Conservation (phyloP, 805 yeast genomes). For the Suhomyces prunicola region DNA sequence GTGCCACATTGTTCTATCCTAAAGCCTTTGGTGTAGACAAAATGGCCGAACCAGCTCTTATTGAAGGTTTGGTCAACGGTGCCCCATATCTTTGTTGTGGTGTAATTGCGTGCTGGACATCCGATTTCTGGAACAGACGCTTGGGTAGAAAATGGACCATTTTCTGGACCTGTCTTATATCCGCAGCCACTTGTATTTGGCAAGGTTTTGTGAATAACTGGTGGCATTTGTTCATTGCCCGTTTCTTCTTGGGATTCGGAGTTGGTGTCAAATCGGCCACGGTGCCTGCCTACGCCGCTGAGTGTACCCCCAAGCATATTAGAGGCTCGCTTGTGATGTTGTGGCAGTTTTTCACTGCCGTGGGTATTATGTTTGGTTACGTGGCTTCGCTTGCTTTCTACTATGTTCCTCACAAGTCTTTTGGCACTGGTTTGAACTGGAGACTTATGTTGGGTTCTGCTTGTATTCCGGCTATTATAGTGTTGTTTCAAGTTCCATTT, state of each 20-base stretch:
- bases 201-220: slow-evolving; percentile 61
- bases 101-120: slow-evolving; percentile 57
- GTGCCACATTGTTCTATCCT: slow-evolving; percentile 63
- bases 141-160: slow-evolving; percentile 62
- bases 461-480: slow-evolving; percentile 54
- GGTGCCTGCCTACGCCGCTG: slow-evolving; percentile 66
- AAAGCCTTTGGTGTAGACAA: slow-evolving; percentile 45
- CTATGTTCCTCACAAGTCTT: slow-evolving; percentile 45
- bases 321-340: slow-evolving; percentile 68
- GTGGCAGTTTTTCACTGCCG: slow-evolving; percentile 76
- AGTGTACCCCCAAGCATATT: slow-evolving; percentile 53
- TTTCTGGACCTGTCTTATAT: slow-evolving; percentile 56
- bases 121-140: slow-evolving; percentile 48
- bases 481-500: slow-evolving; percentile 47
- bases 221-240: slow-evolving; percentile 58
- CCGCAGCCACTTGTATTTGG: slow-evolving; percentile 64
- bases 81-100: slow-evolving; percentile 65
- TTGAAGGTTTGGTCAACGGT: slow-evolving; percentile 59
- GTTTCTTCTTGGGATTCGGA: slow-evolving; percentile 59
- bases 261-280: slow-evolving; percentile 67
- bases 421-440: slow-evolving; percentile 51
- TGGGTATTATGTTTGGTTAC: slow-evolving; percentile 68
- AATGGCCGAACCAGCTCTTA: slow-evolving; percentile 48
- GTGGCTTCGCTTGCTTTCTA: slow-evolving; percentile 59
- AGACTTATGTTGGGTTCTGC: slow-evolving; percentile 65